Evolutionary conservation across 306 rosid species (phyloP).

Genomic region (Trichosanthes cucumerina): DNA sequence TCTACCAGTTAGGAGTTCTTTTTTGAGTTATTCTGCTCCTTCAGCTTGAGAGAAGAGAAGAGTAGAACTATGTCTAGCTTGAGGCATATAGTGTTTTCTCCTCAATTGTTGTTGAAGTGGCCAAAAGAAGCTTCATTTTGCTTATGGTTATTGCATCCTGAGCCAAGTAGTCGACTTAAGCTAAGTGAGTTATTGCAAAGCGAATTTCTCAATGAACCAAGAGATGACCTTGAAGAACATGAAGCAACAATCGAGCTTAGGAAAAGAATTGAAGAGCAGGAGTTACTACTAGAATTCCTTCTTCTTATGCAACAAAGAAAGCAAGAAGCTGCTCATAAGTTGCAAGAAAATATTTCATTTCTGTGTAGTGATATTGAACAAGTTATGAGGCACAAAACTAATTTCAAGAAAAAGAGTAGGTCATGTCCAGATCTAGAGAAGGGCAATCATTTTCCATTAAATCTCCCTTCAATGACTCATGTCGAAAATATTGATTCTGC

Average conservation of each 20-base stretch:
- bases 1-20: slow-evolving; percentile 81
- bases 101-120: slow-evolving; percentile 92
- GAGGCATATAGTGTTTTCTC: slow-evolving; percentile 95
- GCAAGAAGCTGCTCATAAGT: slow-evolving; percentile 63
- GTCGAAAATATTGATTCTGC: slow-evolving; percentile 47
- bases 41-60: slow-evolving; percentile 77
- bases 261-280: slow-evolving; percentile 75
- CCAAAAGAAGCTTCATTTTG: slow-evolving; percentile 97
- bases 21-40: slow-evolving; percentile 94
- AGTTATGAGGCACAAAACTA: slow-evolving; percentile 57
- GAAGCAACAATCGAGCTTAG: slow-evolving; percentile 81
- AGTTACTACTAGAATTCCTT: slow-evolving; percentile 76
- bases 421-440: slow-evolving; percentile 30
- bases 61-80: slow-evolving; percentile 82
- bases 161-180: slow-evolving; percentile 74
- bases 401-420: slow-evolving; percentile 41
- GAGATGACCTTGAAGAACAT: slow-evolving; percentile 72
- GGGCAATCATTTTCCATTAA: slow-evolving; percentile 42
- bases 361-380: slow-evolving; percentile 74
- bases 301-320: slow-evolving; percentile 67
- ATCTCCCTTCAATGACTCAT: slow-evolving; percentile 42
- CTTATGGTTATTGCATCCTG: slow-evolving; percentile 90
- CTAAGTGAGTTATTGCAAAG: slow-evolving; percentile 76
- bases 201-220: slow-evolving; percentile 68
- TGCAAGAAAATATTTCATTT: slow-evolving; percentile 75